Percentiles rank a stretch among this genome's conserved stretches.
Evolutionary conservation across 2,329 filamentous ascomycete species (phyloP).

Genomic region (Raffaelea deltoideospora): DNA sequence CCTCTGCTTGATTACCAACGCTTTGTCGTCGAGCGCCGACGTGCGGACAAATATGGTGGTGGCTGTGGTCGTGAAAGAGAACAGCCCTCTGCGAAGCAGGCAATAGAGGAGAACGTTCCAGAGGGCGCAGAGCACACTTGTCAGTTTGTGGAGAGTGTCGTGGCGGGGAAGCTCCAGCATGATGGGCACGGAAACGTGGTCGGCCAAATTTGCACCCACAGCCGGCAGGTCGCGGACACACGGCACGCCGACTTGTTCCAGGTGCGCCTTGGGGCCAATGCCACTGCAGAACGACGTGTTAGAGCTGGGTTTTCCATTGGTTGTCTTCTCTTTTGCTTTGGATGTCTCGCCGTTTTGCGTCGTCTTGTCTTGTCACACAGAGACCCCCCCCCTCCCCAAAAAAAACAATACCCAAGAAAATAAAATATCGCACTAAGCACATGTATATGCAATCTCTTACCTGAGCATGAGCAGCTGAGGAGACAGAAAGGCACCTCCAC

Average conservation of each 20-base stretch:
- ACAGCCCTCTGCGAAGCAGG: slow-evolving; percentile 13
- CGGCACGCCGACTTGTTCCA: slow-evolving; percentile 11
- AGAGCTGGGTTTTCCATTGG: too few species aligned
- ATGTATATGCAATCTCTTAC: too few species aligned
- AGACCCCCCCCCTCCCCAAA: too few species aligned
- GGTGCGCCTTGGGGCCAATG: slow-evolving; percentile 13
- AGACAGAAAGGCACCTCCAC: slow-evolving; percentile 14
- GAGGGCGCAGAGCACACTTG: slow-evolving; percentile 10
- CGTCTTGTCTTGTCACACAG: too few species aligned
- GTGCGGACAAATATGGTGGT: slow-evolving; percentile 14
- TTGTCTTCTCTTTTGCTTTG: too few species aligned
- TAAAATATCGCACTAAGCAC: too few species aligned
- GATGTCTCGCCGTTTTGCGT: too few species aligned
- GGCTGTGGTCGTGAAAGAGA: slow-evolving; percentile 10
- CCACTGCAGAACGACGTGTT: slow-evolving; percentile 14
- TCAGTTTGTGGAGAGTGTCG: slow-evolving; percentile 12
- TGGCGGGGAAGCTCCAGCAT: slow-evolving; percentile 13
- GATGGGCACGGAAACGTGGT: slow-evolving; percentile 15
- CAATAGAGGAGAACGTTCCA: slow-evolving; percentile 16
- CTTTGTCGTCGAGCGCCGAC: slow-evolving; percentile 13
- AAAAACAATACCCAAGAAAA: too few species aligned
- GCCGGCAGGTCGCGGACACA: slow-evolving; percentile 12
- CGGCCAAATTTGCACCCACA: slow-evolving; percentile 14
- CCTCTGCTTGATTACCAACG: slow-evolving; percentile 13
- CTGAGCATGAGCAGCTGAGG: slow-evolving; percentile 18